Conservation (phyloP, 2,329 filamentous ascomycete species). For the Monosporascus sp. region DNA sequence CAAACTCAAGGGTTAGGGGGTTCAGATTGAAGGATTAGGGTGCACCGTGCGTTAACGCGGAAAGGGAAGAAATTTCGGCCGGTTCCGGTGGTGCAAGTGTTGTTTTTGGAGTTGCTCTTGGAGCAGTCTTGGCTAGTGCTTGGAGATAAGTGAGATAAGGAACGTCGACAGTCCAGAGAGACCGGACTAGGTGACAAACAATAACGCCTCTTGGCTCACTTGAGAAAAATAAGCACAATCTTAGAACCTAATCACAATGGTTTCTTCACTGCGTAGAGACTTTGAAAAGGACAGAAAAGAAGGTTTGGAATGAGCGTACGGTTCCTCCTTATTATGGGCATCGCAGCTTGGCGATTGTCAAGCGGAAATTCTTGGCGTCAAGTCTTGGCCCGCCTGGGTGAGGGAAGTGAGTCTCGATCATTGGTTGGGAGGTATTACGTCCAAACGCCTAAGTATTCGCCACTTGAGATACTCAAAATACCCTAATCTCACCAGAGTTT, state of each 20-base stretch:
- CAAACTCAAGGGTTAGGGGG: slow-evolving; percentile 1
- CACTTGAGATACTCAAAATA: slow-evolving; percentile 15
- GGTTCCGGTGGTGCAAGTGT: too few species aligned
- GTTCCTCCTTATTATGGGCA: slow-evolving; percentile 25
- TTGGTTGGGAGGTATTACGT: slow-evolving; percentile 19
- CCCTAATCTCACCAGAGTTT: slow-evolving; percentile 13
- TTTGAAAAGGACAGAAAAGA: slow-evolving; percentile 20
- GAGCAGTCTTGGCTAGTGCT: too few species aligned
- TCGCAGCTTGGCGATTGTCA: slow-evolving; percentile 26
- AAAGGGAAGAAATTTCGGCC: background rate
- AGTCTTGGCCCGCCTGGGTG: slow-evolving; percentile 22
- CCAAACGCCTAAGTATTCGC: slow-evolving; percentile 17
- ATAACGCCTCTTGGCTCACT: too few species aligned
- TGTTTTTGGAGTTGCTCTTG: too few species aligned
- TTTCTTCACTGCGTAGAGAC: slow-evolving; percentile 5
- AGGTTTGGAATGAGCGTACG: slow-evolving; percentile 26
- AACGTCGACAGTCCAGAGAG: too few species aligned
- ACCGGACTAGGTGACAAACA: too few species aligned
- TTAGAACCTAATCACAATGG: background rate
- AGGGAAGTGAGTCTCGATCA: slow-evolving; percentile 15
- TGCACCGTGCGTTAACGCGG: background rate
- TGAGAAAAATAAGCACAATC: too few species aligned
- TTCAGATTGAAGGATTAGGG: background rate
- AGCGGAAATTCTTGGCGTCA: slow-evolving; percentile 29
- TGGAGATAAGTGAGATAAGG: too few species aligned